Evolutionary conservation across 2,329 filamentous ascomycete genomes (phyloP), one percentile per base, ranked within the genome.

Genomic region (Phoma sp.): DNA sequence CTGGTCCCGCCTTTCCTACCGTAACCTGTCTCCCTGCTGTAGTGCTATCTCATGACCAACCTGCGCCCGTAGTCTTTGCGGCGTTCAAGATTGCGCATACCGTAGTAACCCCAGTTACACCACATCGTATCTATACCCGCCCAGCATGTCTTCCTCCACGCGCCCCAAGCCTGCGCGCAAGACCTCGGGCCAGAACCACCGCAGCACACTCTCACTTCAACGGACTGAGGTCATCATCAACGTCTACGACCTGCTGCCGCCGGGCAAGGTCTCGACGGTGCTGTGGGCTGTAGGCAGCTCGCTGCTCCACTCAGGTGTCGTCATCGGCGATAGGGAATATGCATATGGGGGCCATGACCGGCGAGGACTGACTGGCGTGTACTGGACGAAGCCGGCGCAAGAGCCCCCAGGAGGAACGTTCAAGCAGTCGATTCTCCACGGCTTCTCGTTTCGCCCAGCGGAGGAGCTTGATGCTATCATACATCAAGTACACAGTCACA

Each of bases 301-400:
- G 5, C 85, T 96, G 28, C 83, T 95, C 5, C 91, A 96, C 73
- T 91, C 91, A 0, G 91, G 90, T 46, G 88, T 96, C 47, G 90
- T 92, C 33, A 91, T 95, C 75, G 87, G 88, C 71, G 85, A 88
- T 62, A 84, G 81, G 59, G 91, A 96, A 78, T 96, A 95, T 71
- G 91, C 91, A 18, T 96, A 91, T 67, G 91, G 91, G 36, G 91
- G 91, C 1, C 91, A 96, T 72, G 86, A 91, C 68, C 84, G 84
- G 63, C 84, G 79, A 42, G 84, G 84, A 20, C 74, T 88, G 51
- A 93, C 89, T 4, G 91, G 91, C 42, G 91, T 96, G 7, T 96
- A 95, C 77, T 92, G 87, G 86, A 93, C 90, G 14, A 86, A 73
- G 65, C 91, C 91, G 1, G 82, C 81, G 60, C 83, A 85, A 26